A percentile compares a stretch with the other conserved stretches of the same genome.
phyloP scores from a whole-genome alignment of 306 rosid genomes.

The Acacia crassicarpa region DNA sequence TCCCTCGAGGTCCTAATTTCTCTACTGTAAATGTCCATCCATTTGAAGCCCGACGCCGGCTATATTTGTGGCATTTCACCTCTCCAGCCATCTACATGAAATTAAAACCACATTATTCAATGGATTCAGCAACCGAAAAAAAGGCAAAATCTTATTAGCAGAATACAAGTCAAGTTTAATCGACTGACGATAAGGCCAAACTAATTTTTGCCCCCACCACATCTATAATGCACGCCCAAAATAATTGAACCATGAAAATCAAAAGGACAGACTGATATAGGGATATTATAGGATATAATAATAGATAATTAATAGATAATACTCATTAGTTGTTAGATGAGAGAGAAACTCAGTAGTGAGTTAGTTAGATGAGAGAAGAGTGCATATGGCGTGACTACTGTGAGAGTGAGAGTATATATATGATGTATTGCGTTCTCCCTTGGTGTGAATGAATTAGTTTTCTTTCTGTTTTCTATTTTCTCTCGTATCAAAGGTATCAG shows the following conservation, averaged over 20 bases:
- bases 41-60: conserved; percentile 67
- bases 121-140: conserved; percentile 1
- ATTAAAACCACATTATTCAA: conserved; percentile 33
- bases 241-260: neutral
- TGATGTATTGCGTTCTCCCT: no score
- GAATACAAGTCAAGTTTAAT: neutral
- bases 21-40: conserved; percentile 88
- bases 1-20: conserved; percentile 79
- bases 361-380: no score
- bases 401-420: no score
- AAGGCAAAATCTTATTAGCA: neutral
- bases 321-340: no score
- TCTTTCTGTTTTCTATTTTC: rapidly evolving
- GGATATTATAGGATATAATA: no score
- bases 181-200: neutral
- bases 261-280: no score
- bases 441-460: no score
- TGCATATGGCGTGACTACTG: no score
- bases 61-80: conserved; percentile 78
- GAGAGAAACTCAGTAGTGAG: no score
- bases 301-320: no score
- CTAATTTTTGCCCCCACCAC: no score
- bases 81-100: conserved; percentile 73
- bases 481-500: no score
- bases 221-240: neutral